phyloP scores from a whole-genome alignment of 495 filamentous ascomycete genomes.

The Astrocystis sublimbata region DNA sequence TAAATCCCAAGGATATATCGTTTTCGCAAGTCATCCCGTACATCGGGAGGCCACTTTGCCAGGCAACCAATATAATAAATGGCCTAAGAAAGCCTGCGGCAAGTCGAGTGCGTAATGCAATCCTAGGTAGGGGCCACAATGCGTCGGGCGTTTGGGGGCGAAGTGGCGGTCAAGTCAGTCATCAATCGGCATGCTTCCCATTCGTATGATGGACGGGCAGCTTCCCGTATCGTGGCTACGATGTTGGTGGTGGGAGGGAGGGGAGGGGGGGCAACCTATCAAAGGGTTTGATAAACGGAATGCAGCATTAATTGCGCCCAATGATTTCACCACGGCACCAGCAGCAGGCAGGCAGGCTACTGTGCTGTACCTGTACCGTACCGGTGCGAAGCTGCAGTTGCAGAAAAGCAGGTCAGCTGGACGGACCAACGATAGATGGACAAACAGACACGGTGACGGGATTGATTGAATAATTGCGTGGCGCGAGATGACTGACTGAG shows the following conservation, averaged over 20 bases:
- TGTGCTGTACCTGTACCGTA: no score
- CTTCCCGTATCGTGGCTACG: background rate
- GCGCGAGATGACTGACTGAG: background rate
- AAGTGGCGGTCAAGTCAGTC: background rate
- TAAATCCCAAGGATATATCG: background rate
- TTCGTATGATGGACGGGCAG: background rate
- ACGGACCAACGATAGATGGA: no score
- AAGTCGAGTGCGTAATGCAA: background rate
- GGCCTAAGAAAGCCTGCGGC: background rate
- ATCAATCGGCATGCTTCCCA: background rate
- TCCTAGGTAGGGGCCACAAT: background rate
- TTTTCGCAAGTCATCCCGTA: background rate
- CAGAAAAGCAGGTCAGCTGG: background rate
- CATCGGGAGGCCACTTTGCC: background rate
- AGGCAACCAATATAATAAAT: background rate
- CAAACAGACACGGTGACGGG: background rate
- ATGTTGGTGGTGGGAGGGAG: background rate
- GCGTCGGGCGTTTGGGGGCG: background rate
- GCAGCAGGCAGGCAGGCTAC: no score
- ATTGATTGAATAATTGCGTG: no score
- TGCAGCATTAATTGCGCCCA: background rate
- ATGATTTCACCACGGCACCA: background rate
- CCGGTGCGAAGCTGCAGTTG: no score
- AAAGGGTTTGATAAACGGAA: background rate
- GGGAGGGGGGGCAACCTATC: no score